phyloP scores from a whole-genome alignment of 352 stramenopile genomes.

The Phytophthora pinifolia region DNA sequence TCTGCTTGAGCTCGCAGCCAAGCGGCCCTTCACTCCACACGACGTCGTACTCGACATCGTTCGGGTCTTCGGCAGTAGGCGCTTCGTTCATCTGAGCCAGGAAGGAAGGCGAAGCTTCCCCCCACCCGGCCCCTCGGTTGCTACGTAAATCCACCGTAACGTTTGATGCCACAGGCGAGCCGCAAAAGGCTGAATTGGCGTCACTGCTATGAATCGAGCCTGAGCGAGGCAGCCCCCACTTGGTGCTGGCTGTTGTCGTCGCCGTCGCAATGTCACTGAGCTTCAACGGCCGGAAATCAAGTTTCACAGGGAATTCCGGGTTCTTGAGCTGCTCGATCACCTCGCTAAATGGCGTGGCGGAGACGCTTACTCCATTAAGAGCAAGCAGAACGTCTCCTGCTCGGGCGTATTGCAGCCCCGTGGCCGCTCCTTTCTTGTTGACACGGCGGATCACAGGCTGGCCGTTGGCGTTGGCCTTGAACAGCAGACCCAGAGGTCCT shows the following conservation, averaged over 20 bases:
- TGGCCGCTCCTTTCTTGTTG: slow-evolving; percentile 67
- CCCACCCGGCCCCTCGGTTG: slow-evolving; percentile 25
- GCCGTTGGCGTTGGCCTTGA: slow-evolving; percentile 57
- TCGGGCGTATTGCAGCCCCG: slow-evolving; percentile 60
- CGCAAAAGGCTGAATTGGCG: slow-evolving; percentile 28
- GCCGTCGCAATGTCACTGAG: slow-evolving; percentile 34
- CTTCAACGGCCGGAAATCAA: slow-evolving; percentile 71
- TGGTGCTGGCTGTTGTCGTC: slow-evolving; percentile 15
- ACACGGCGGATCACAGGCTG: slow-evolving; percentile 71
- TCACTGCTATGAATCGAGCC: slow-evolving; percentile 39
- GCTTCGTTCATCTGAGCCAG: slow-evolving; percentile 26
- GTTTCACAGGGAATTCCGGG: slow-evolving; percentile 59
- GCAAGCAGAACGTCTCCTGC: slow-evolving; percentile 77
- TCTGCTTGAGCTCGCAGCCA: slow-evolving; percentile 74
- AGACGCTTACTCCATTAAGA: slow-evolving; percentile 60
- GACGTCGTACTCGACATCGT: slow-evolving; percentile 68
- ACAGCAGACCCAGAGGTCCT: slow-evolving; percentile 70
- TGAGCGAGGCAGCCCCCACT: slow-evolving; percentile 26
- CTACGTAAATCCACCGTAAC: slow-evolving; percentile 31
- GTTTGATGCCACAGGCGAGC: slow-evolving; percentile 33
- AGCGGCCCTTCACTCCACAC: slow-evolving; percentile 73
- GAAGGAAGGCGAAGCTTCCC: slow-evolving; percentile 9
- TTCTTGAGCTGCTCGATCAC: slow-evolving; percentile 68
- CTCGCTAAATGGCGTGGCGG: slow-evolving; percentile 50
- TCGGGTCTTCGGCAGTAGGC: slow-evolving; percentile 22